A percentile compares a stretch with the other conserved stretches of the same genome.
phyloP scores from a whole-genome alignment of 2,329 filamentous ascomycete species.

The Nothophoma quercina region DNA sequence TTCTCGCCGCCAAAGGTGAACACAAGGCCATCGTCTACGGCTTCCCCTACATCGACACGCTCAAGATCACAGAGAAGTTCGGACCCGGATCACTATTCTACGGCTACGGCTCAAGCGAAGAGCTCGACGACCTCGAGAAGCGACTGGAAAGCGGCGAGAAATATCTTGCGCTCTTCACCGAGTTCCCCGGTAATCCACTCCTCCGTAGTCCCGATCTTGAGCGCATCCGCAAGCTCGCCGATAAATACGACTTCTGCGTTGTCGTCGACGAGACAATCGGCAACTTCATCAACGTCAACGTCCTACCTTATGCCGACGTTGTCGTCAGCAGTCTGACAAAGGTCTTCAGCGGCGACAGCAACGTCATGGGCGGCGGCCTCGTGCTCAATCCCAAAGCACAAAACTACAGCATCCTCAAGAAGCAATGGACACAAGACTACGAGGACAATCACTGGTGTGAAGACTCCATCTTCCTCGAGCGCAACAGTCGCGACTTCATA shows the following conservation, averaged over 20 bases:
- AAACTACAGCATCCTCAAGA: slow-evolving; percentile 75
- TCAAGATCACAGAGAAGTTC: slow-evolving; percentile 95
- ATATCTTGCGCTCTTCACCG: slow-evolving; percentile 86
- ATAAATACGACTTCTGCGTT: slow-evolving; percentile 85
- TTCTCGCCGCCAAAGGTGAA: slow-evolving; percentile 69
- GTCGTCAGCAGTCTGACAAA: slow-evolving; percentile 96
- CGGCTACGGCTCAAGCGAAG: slow-evolving; percentile 76
- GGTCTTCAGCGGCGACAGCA: slow-evolving; percentile 95
- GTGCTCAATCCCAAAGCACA: slow-evolving; percentile 71
- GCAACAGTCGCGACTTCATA: slow-evolving; percentile 93
- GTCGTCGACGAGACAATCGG: slow-evolving; percentile 97
- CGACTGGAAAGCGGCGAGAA: slow-evolving; percentile 75
- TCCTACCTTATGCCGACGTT: slow-evolving; percentile 86
- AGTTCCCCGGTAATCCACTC: slow-evolving; percentile 93
- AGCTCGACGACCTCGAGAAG: slow-evolving; percentile 83
- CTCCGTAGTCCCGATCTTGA: slow-evolving; percentile 82
- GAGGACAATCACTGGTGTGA: slow-evolving; percentile 95
- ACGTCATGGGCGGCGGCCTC: slow-evolving; percentile 91
- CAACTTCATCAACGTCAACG: slow-evolving; percentile 94
- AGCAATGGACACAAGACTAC: slow-evolving; percentile 69
- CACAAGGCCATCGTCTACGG: slow-evolving; percentile 87
- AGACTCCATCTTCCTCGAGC: slow-evolving; percentile 92
- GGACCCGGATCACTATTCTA: slow-evolving; percentile 90
- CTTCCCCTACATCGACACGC: slow-evolving; percentile 96
- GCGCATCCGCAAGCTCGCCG: slow-evolving; percentile 80